Percentiles rank a stretch among this genome's conserved stretches.
These are phyloP conservation scores for Amanita thiersii DNA, from an alignment of 768 basidiomycete species.

Conservation along the genomic window DNA sequence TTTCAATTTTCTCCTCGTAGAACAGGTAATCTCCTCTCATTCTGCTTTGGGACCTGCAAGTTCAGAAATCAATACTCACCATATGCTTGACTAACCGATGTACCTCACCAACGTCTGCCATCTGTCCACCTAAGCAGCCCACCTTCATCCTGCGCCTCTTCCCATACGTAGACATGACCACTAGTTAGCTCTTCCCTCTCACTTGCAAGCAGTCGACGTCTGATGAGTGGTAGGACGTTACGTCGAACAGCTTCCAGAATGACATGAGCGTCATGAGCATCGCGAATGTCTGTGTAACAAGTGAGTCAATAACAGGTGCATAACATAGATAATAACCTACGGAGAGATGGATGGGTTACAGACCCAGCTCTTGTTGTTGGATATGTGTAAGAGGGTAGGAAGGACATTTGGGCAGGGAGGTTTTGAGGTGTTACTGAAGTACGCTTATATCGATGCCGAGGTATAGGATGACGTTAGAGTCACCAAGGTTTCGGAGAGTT, in stretches of 20 bases:
- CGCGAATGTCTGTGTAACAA: conserved; percentile 51
- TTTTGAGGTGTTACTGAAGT: conserved; percentile 11
- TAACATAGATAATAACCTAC: conserved; percentile 19
- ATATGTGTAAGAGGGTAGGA: conserved; percentile 13
- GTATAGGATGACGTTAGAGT: conserved; percentile 18
- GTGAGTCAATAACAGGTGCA: background rate
- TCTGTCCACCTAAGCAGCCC: conserved; percentile 73
- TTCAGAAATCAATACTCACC: background rate
- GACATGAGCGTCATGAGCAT: conserved; percentile 72
- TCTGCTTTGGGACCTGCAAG: conserved; percentile 68
- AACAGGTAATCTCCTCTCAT: conserved; percentile 81
- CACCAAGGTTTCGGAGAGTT: conserved; percentile 33
- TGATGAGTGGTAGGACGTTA: conserved; percentile 62
- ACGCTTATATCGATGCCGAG: conserved; percentile 18
- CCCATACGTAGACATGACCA: conserved; percentile 82
- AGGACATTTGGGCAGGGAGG: conserved; percentile 16
- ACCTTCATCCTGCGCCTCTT: conserved; percentile 73
- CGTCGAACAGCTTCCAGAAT: conserved; percentile 71
- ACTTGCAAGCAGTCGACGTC: conserved; percentile 56
- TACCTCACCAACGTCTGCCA: conserved; percentile 60
- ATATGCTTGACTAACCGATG: background rate
- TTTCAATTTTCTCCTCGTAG: conserved; percentile 79
- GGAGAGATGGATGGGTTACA: conserved; percentile 42
- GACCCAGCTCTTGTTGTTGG: conserved; percentile 18
- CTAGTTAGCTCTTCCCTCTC: conserved; percentile 65